Conservation (phyloP, 768 basidiomycete genomes). For the Phaeotremella fagi region DNA sequence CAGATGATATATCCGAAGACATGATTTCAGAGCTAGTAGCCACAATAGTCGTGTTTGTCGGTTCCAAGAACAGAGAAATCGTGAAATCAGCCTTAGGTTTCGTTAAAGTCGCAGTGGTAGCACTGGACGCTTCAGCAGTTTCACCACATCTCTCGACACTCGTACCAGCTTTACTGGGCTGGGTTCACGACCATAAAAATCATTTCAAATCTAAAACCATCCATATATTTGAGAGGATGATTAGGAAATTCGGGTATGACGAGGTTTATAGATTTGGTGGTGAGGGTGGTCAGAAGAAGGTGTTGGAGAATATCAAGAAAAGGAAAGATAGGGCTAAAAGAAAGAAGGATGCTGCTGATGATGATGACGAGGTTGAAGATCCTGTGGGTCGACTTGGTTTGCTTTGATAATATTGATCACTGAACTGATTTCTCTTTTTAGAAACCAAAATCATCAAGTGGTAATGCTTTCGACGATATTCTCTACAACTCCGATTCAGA, state of each 20-base stretch:
- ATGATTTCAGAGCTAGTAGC: conserved; percentile 80
- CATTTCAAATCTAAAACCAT: conserved; percentile 97
- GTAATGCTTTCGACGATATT: conserved; percentile 94
- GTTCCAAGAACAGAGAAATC: conserved; percentile 90
- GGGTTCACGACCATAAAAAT: conserved; percentile 98
- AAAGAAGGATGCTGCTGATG: conserved; percentile 60
- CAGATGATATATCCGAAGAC: conserved; percentile 63
- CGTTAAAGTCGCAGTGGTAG: conserved; percentile 86
- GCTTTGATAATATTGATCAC: neutral
- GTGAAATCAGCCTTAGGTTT: conserved; percentile 95
- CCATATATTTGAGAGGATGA: conserved; percentile 93
- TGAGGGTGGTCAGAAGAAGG: conserved; percentile 78
- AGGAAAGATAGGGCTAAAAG: conserved; percentile 88
- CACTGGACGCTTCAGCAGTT: conserved; percentile 66
- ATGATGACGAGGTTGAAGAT: conserved; percentile 58
- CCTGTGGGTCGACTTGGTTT: conserved; percentile 49
- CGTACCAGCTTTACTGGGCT: conserved; percentile 76
- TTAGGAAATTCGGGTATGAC: conserved; percentile 83
- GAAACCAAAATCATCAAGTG: conserved; percentile 58
- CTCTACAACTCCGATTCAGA: conserved; percentile 96
- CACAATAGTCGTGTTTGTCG: conserved; percentile 80
- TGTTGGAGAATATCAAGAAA: conserved; percentile 90
- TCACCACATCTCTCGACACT: conserved; percentile 70
- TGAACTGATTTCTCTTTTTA: conserved; percentile 23
- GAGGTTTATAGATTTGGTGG: conserved; percentile 63